A percentile compares a stretch with the other conserved stretches of the same genome.
These are phyloP conservation scores for Corinectria fuckeliana DNA, from an alignment of 2,329 filamentous ascomycete species.

Conservation along the genomic window DNA sequence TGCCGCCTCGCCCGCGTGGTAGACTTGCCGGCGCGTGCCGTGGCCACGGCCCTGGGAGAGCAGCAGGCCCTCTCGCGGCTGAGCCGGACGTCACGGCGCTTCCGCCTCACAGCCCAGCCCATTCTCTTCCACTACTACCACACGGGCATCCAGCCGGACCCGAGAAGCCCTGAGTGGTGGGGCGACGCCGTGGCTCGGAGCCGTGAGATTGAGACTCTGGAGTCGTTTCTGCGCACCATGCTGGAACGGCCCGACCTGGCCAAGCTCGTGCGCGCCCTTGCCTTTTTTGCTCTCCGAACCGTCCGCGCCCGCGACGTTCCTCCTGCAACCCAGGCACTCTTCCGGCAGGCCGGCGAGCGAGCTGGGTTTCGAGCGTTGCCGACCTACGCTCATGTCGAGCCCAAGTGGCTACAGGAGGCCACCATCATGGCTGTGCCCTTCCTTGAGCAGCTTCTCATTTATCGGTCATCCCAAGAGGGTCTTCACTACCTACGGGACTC, in stretches of 20 bases:
- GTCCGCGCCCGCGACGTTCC: constrained; percentile 20
- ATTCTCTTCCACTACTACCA: constrained; percentile 37
- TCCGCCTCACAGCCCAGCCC: constrained; percentile 31
- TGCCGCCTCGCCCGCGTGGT: constrained; percentile 35
- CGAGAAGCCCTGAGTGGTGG: constrained; percentile 21
- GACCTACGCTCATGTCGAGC: constrained; percentile 34
- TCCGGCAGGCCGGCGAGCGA: constrained; percentile 35
- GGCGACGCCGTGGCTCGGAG: constrained; percentile 13
- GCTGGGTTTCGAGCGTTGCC: constrained; percentile 35
- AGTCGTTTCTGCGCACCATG: constrained; percentile 33
- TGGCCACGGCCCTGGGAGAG: constrained; percentile 29
- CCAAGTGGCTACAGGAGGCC: constrained; percentile 38
- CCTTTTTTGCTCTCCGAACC: constrained; percentile 33
- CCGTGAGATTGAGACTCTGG: constrained; percentile 29
- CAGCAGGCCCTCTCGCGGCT: constrained; percentile 37
- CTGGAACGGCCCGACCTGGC: constrained; percentile 35
- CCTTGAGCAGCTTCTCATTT: constrained; percentile 37
- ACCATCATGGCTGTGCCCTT: constrained; percentile 39
- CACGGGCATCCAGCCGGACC: constrained; percentile 28
- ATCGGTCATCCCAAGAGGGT: constrained; percentile 36
- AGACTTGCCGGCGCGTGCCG: constrained; percentile 33
- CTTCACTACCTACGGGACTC: constrained; percentile 37
- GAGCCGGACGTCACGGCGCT: constrained; percentile 35
- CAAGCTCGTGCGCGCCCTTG: constrained; percentile 32
- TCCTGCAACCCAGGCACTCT: constrained; percentile 30